phyloP scores from a whole-genome alignment of 78 protist genomes.

The Salpingoeca rosetta region DNA sequence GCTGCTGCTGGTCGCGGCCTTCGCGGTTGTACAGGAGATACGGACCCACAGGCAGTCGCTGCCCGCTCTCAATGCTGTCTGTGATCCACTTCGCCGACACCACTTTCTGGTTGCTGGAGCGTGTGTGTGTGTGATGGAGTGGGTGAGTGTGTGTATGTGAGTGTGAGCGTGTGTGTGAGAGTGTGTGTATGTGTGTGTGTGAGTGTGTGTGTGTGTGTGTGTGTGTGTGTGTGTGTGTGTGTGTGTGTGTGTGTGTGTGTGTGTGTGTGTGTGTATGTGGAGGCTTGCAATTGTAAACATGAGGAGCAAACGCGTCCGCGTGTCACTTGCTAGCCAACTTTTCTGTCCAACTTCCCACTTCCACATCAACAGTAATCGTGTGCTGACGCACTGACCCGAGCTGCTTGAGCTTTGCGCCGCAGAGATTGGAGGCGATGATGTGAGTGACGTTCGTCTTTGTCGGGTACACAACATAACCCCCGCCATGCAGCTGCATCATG shows the following conservation, averaged over 20 bases:
- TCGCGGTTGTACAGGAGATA: not conserved
- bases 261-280: no score
- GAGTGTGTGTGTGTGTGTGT: no score
- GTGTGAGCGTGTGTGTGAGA: no score
- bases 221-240: no score
- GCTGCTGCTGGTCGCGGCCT: not conserved
- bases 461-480: not conserved
- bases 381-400: not conserved
- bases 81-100: not conserved
- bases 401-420: not conserved
- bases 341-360: not conserved
- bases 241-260: no score
- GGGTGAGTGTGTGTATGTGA: no score
- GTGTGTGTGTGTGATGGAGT: no score
- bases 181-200: no score
- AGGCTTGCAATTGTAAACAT: no score
- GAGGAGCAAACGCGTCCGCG: not conserved
- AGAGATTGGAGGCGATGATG: not conserved
- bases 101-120: not conserved
- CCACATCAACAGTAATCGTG: no score
- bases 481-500: not conserved
- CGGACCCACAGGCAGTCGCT: not conserved
- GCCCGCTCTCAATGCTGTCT: not conserved
- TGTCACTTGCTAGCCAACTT: not conserved
- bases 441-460: not conserved